phyloP scores from a whole-genome alignment of 2,329 filamentous ascomycete species.

The Knoxdaviesia proteae region DNA sequence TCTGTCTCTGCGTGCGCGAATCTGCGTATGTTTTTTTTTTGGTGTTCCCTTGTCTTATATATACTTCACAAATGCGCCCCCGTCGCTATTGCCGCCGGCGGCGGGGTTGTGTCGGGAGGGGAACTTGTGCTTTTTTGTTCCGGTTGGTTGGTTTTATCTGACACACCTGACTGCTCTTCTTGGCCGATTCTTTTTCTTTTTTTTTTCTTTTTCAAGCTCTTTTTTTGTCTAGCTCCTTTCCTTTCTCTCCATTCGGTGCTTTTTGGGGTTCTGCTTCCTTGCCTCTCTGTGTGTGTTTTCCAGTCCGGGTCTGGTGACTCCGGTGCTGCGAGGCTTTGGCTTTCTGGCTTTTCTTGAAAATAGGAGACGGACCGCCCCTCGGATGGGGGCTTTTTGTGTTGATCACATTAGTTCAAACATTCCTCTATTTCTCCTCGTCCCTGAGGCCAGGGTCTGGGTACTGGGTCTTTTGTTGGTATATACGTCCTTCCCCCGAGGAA shows the following conservation, averaged over 20 bases:
- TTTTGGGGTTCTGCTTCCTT: constrained; percentile 1
- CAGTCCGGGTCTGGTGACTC: no score
- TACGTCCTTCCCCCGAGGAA: no score
- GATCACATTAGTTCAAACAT: no score
- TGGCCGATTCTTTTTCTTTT: not conserved
- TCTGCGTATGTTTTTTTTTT: not conserved
- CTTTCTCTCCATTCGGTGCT: not conserved
- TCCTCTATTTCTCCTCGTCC: no score
- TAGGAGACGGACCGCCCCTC: not conserved
- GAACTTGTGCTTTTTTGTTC: not conserved
- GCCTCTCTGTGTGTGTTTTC: not conserved
- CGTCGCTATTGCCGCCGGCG: no score
- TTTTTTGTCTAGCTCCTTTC: constrained; percentile 2
- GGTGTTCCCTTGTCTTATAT: not conserved
- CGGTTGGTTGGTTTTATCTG: not conserved
- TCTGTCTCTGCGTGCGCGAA: no score
- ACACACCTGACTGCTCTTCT: not conserved
- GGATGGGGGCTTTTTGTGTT: no score
- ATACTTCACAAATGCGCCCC: no score
- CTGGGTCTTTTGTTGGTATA: no score
- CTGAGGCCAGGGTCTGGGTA: no score
- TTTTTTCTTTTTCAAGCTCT: constrained; percentile 1
- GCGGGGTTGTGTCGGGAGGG: no score
- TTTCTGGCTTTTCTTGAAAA: not conserved
- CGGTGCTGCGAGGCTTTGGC: not conserved